Base-by-base conservation (phyloP, 2,329 filamentous ascomycete genomes). In the Tolypocladium nubicola region DNA sequence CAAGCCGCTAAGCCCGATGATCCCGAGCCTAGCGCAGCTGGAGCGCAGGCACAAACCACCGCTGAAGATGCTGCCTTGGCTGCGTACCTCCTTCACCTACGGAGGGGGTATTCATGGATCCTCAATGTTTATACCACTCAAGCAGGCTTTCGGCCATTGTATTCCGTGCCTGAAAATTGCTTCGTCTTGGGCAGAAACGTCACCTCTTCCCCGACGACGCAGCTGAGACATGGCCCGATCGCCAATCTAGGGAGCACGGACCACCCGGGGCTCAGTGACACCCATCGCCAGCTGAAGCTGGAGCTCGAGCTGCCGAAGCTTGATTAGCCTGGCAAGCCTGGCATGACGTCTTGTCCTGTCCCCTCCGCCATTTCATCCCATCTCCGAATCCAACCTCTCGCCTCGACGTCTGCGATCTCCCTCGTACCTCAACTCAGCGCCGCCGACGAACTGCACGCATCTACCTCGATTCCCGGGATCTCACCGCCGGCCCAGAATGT, bases 401-500 rank as follows among this genome's bases (percentile, higher is more conserved):
- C 35, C 54, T 35, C 11, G 9, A 23, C 11, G 19, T 49, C n/a
- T 55, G 10, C 41, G 14, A n/a, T 11, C 39, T 45, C 14, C 23
- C 39, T 30, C 23, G 30, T 40, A 2, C 16, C 53, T 30, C 39
- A 45, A 4, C 37, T 10, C 52, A 19, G 14, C 37, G 30, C 35
- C 30, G 47, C 26, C 10, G 26, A 50, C 47, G 9, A 35, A 19
- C 33, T 26, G 30, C 9, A 3, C 47, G 16, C 7, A n/a, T 16
- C 33, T 33, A 16, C 7, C 23, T 19, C 26, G 41, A 45, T 30
- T 11, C 10, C 23, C 23, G 23, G 23, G 23, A 26, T 26, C 10
- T 21, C 16, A 30, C 26, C 26, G 21, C 5, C n/a, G 33, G 43
- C 39, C 21, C 60, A 58, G 54, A 58, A 75, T 75, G 72, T 65